Base-by-base conservation (phyloP, 352 stramenopile genomes). In the Phytopythium sindhum region DNA sequence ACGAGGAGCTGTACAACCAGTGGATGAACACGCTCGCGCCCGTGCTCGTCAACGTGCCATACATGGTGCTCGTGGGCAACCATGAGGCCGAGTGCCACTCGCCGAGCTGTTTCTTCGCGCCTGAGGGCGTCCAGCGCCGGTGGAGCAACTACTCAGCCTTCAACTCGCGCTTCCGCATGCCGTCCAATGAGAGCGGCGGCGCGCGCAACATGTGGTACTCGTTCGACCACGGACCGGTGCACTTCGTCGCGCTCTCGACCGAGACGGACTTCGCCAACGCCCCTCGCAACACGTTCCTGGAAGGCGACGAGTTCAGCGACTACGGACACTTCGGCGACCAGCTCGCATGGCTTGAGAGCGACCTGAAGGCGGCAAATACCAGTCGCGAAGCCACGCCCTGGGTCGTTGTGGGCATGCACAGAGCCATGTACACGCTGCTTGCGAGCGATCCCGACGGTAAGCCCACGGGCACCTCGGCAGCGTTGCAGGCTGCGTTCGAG, bases 31-130 rank as follows among this genome's bases (percentile, higher is more conserved):
- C 69, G 51, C 60, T 90, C 42, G 67, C 78, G 1, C 64, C 65
- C 14, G 63, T 77, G n/a, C 78, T 84, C 71, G 58, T 61, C 12
- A 61, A 68, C 23, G 62, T 88, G 42, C 74, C 86, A 1, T 93
- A 89, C 67, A 93, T 93, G 81, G 77, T 86, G 21, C 69, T 80
- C n/a, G 73, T 81, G 8, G 86, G 86, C 11, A 95, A 95, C 67
- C 81, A 90, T 58, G 63, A 69, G 42, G 45, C 63, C 44, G 63
- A 69, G 57, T 69, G 63, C 57, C 33, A 81, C 50, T 77, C 70
- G 14, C 70, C 70, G 1, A 68, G 60, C 37, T 81, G 74, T 53
- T 31, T 77, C 56, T 26, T 77, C 26, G 42, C 72, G 4, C 73
- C 70, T 2, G 51, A 53, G 5, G 63, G 42, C 48, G 75, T 70